Base-by-base conservation (phyloP, 1,139 yeast genomes). In the Sugiyamaella castrensis region DNA sequence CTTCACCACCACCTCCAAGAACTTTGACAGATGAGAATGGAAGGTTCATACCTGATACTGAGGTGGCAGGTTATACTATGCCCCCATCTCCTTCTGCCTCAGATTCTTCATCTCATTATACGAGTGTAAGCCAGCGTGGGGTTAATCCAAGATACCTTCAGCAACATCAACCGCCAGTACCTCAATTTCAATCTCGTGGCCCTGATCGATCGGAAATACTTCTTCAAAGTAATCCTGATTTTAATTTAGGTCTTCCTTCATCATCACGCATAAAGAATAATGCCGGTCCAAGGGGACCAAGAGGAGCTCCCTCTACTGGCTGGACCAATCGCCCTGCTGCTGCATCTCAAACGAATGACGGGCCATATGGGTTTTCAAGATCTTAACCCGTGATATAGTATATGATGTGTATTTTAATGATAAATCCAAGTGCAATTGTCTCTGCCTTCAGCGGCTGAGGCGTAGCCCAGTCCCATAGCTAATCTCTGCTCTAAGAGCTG, bases 81-180 rank as follows among this genome's bases (percentile, higher is more conserved):
- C 50, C 50, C 26, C 37, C 48, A 4, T 52, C 53, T n/a, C 49
- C 54, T 10, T 51, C 52, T n/a, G 56, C 46, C 16, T 62, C 61
- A n/a, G 68, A 70, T 4, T 54, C 62, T 13, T 52, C 62, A 28
- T 85, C 94, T 0, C 84, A 83, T 59, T 84, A 84, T 63, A 87
- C 95, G 0, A 82, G 89, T 46, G 87, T 86, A 4, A 83, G 92
- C 9, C 94, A 86, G 67, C 71, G 94, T 60, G 88, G 82, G 7
- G 74, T 80, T n/a, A 84, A 85, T 61, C 86, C 87, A 12, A 70
- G 70, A 39, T 82, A 81, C 57, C 69, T 65, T 35, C 55, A 52
- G 37, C 24, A 19, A 19, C 24, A 19, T 19, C 24, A 19, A 19
- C 24, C 24, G 24, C 24, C 24, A 19, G n/a, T n/a, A n/a, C n/a